These are phyloP conservation scores for Escallonia rubra DNA, from an alignment of 129 eudicot genomes.

Conservation along the genomic window DNA sequence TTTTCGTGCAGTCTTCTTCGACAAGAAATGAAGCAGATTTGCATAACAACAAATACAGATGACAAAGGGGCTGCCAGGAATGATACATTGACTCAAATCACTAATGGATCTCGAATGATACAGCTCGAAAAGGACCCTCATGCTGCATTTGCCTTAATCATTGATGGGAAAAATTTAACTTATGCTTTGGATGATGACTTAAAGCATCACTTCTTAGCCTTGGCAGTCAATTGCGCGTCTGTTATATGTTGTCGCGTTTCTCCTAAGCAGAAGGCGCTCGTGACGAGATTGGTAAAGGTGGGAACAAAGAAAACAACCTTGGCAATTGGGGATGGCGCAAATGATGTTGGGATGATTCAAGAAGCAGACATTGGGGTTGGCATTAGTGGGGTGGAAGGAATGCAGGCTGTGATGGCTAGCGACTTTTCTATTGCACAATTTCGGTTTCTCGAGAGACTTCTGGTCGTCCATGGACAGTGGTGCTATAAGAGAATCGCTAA, in stretches of 20 bases:
- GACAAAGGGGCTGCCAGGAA: conserved; percentile 25
- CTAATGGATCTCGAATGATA: conserved; percentile 21
- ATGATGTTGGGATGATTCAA: conserved; percentile 82
- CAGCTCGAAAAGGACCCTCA: conserved; percentile 25
- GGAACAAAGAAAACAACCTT: conserved; percentile 51
- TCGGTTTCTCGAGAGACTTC: conserved; percentile 58
- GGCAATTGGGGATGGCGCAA: conserved; percentile 82
- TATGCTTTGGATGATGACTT: conserved; percentile 42
- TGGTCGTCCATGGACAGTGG: conserved; percentile 81
- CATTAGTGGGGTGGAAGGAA: conserved; percentile 81
- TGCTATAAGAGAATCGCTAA: conserved; percentile 69
- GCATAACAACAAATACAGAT: conserved; percentile 30
- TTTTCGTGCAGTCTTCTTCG: conserved; percentile 69
- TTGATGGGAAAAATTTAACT: conserved; percentile 63
- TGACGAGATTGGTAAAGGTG: conserved; percentile 58
- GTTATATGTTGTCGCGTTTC: conserved; percentile 79
- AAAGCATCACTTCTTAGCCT: conserved; percentile 37
- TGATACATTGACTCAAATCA: conserved; percentile 42
- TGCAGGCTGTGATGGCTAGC: conserved; percentile 90
- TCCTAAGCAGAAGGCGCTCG: conserved; percentile 68
- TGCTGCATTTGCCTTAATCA: conserved; percentile 52
- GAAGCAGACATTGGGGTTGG: conserved; percentile 86
- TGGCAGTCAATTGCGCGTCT: conserved; percentile 61
- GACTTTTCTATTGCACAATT: conserved; percentile 64
- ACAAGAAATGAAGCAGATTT: conserved; percentile 61